Conservation (phyloP, 352 stramenopile species). For the Pythium phragmiticola region DNA sequence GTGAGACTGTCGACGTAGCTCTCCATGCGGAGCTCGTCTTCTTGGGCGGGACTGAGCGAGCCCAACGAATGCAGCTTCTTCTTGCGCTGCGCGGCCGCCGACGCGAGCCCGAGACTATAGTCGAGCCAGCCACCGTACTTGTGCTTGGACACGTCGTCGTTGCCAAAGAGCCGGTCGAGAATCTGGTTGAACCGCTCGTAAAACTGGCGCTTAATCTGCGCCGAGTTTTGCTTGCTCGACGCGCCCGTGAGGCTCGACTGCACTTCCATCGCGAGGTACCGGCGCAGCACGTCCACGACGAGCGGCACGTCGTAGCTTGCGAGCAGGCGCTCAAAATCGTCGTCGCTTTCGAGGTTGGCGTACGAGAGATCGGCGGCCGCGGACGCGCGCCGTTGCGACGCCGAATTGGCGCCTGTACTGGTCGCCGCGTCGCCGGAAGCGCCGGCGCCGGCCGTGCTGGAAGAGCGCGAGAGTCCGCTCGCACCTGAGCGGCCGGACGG, state of each 20-base stretch:
- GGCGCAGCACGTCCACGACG: slow-evolving; percentile 57
- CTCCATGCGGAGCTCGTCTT: slow-evolving; percentile 51
- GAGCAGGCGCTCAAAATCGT: slow-evolving; percentile 67
- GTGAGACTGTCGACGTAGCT: slow-evolving; percentile 51
- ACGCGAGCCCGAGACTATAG: slow-evolving; percentile 57
- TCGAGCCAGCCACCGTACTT: slow-evolving; percentile 84
- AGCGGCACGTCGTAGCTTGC: slow-evolving; percentile 64
- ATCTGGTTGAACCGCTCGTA: slow-evolving; percentile 88
- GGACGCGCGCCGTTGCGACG: slow-evolving; percentile 13
- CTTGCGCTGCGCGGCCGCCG: slow-evolving; percentile 33
- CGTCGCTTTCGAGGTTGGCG: slow-evolving; percentile 54
- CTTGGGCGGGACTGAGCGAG: slow-evolving; percentile 31
- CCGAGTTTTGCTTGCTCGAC: slow-evolving; percentile 72
- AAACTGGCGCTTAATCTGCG: slow-evolving; percentile 75
- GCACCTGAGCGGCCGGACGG: background rate
- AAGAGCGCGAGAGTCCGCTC: slow-evolving; percentile 9
- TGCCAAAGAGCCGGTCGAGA: slow-evolving; percentile 74
- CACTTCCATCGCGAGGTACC: slow-evolving; percentile 67
- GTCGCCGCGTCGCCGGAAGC: slow-evolving; percentile 8
- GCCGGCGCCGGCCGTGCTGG: slow-evolving; percentile 17
- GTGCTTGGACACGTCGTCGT: slow-evolving; percentile 70
- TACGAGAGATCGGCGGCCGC: slow-evolving; percentile 20
- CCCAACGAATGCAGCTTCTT: slow-evolving; percentile 40
- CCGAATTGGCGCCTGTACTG: background rate
- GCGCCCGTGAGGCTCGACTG: slow-evolving; percentile 54